These are phyloP conservation scores for Candida arabinofermentans DNA, from an alignment of 805 yeast genomes.

Conservation along the genomic window DNA sequence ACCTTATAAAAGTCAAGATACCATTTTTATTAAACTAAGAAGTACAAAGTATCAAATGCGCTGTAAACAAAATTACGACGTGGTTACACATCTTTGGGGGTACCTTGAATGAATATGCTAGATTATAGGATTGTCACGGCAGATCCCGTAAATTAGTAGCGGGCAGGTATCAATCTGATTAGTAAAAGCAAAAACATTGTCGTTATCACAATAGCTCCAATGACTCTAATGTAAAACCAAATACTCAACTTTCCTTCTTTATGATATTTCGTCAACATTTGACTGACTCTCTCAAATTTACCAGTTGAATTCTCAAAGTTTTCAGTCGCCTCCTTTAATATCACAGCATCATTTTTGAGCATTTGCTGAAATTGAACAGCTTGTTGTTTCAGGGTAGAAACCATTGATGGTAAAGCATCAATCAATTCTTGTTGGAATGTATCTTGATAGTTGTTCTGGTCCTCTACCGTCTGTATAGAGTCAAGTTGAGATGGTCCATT, in stretches of 20 bases:
- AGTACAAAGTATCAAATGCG: no score
- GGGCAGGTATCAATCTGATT: constrained; percentile 32
- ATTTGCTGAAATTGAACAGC: constrained; percentile 31
- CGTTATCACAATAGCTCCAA: constrained; percentile 18
- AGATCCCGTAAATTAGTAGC: constrained; percentile 26
- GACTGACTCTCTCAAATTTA: constrained; percentile 25
- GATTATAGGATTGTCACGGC: no score
- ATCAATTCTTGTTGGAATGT: constrained; percentile 30
- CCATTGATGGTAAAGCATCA: constrained; percentile 30
- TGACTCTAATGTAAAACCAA: constrained; percentile 31
- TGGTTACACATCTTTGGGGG: no score
- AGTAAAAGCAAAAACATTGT: constrained; percentile 25
- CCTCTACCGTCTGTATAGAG: constrained; percentile 18
- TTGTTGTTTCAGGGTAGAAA: constrained; percentile 26
- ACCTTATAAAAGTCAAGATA: no score
- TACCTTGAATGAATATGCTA: no score
- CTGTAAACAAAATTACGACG: no score
- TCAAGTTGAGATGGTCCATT: constrained; percentile 25
- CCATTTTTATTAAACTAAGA: no score
- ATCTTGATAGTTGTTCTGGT: constrained; percentile 29
- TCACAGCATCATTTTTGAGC: constrained; percentile 29
- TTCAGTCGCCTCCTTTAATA: constrained; percentile 31
- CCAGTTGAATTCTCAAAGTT: constrained; percentile 30
- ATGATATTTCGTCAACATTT: constrained; percentile 26
- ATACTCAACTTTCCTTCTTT: constrained; percentile 30